These are phyloP conservation scores for Aureobasidium zeae DNA, from an alignment of 2,329 filamentous ascomycete genomes.

Conservation along the genomic window DNA sequence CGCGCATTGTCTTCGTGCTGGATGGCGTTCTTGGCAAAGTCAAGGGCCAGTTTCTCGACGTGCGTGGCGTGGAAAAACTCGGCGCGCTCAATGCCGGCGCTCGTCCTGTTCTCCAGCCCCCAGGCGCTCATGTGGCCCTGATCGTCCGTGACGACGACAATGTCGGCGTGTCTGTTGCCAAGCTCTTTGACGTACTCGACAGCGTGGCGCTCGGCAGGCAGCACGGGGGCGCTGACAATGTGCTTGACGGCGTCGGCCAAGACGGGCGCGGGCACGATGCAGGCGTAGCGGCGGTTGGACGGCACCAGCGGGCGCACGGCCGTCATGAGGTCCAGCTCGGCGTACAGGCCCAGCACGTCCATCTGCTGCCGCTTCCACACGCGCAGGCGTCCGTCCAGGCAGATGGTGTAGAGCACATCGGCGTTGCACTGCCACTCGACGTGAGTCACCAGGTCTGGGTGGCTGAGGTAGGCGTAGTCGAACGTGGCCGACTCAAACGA, in stretches of 20 bases:
- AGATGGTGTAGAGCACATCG: slow-evolving; percentile 85
- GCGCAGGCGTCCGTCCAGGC: slow-evolving; percentile 67
- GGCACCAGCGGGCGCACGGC: slow-evolving; percentile 51
- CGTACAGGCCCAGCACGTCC: slow-evolving; percentile 70
- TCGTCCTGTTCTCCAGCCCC: slow-evolving; percentile 73
- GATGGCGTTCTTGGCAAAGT: slow-evolving; percentile 29
- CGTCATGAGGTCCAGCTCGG: slow-evolving; percentile 63
- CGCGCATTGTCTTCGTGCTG: slow-evolving; percentile 51
- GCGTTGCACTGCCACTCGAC: slow-evolving; percentile 67
- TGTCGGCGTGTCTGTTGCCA: slow-evolving; percentile 74
- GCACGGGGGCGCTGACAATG: slow-evolving; percentile 35
- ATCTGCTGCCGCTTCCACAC: slow-evolving; percentile 71
- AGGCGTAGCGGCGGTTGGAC: slow-evolving; percentile 53
- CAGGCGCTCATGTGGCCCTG: slow-evolving; percentile 80
- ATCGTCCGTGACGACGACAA: slow-evolving; percentile 79
- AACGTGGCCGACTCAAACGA: slow-evolving; percentile 83
- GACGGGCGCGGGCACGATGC: slow-evolving; percentile 74
- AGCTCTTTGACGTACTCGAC: slow-evolving; percentile 79
- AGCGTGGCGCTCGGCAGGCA: slow-evolving; percentile 48
- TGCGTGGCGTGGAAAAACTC: slow-evolving; percentile 80
- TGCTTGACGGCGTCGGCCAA: slow-evolving; percentile 68
- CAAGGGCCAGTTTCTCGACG: slow-evolving; percentile 48
- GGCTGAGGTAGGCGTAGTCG: slow-evolving; percentile 82
- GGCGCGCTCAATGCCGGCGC: slow-evolving; percentile 19
- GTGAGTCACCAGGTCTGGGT: slow-evolving; percentile 69